Percentiles rank a stretch among this genome's conserved stretches.
Conservation (phyloP, 306 rosid species). For the Herpetospermum pedunculosum region DNA sequence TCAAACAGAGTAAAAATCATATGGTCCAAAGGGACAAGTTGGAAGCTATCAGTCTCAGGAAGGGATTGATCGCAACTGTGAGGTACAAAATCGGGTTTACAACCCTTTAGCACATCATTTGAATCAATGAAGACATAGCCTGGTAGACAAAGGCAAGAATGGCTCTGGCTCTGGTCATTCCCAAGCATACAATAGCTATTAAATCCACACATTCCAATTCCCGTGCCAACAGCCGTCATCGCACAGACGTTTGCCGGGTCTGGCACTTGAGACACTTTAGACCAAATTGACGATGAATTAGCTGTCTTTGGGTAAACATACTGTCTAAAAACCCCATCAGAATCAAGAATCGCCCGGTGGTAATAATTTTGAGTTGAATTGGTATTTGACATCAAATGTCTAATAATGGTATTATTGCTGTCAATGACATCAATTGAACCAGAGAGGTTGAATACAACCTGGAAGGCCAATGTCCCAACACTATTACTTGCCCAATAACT, state of each 20-base stretch:
- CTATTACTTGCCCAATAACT: conserved; percentile 3
- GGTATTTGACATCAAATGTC: background rate
- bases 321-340: conserved; percentile 17
- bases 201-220: conserved; percentile 17
- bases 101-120: conserved; percentile 22
- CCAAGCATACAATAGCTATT: conserved; percentile 20
- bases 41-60: background rate
- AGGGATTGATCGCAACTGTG: conserved; percentile 19
- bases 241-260: conserved; percentile 9
- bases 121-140: conserved; percentile 21
- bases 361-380: conserved; percentile 10
- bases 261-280: background rate
- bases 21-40: background rate
- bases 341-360: conserved; percentile 46
- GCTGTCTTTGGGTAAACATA: conserved; percentile 1
- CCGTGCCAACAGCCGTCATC: no score
- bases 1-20: background rate
- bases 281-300: background rate
- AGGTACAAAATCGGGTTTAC: conserved; percentile 13
- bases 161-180: background rate
- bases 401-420: conserved; percentile 9
- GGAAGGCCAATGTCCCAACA: background rate
- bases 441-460: conserved; percentile 19
- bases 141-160: conserved; percentile 19
- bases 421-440: conserved; percentile 21